A percentile compares a stretch with the other conserved stretches of the same genome.
Conservation (phyloP, 1,139 yeast genomes). For the Pichia sp. region DNA sequence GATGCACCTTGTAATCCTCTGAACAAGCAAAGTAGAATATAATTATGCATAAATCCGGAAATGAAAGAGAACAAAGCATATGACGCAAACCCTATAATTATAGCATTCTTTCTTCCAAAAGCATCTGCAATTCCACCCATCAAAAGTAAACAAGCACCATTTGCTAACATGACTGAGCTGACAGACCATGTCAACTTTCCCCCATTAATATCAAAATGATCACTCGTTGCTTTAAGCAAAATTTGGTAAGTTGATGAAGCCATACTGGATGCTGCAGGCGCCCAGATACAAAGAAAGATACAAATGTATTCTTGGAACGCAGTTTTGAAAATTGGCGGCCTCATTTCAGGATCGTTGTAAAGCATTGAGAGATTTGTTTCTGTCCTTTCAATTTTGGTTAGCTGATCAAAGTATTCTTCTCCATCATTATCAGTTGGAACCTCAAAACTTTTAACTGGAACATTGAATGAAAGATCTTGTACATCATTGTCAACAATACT, state of each 20-base stretch:
- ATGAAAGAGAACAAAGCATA: slow-evolving; percentile 32
- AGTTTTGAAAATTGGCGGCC: slow-evolving; percentile 28
- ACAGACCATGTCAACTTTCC: slow-evolving; percentile 38
- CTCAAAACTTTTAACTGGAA: no score
- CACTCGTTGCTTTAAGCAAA: slow-evolving; percentile 30
- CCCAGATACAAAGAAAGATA: slow-evolving; percentile 30
- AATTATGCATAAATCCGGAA: slow-evolving; percentile 35
- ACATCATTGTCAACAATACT: no score
- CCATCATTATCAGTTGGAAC: no score
- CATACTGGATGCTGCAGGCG: slow-evolving; percentile 35
- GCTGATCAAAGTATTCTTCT: not conserved
- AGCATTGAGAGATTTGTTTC: slow-evolving; percentile 10
- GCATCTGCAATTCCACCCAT: slow-evolving; percentile 41
- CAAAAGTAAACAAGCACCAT: slow-evolving; percentile 35
- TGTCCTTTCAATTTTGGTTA: slow-evolving; percentile 9
- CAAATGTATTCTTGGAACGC: slow-evolving; percentile 27
- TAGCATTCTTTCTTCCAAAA: slow-evolving; percentile 34
- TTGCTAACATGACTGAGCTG: slow-evolving; percentile 34
- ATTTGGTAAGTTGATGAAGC: slow-evolving; percentile 32
- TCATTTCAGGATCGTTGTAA: slow-evolving; percentile 24
- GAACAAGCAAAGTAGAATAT: slow-evolving; percentile 31
- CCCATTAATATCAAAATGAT: slow-evolving; percentile 31
- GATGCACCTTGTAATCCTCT: slow-evolving; percentile 38
- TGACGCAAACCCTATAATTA: slow-evolving; percentile 29
- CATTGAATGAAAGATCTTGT: no score